Evolutionary conservation across 2,329 filamentous ascomycete genomes (phyloP).

Genomic region (Talaromyces atroroseus): DNA sequence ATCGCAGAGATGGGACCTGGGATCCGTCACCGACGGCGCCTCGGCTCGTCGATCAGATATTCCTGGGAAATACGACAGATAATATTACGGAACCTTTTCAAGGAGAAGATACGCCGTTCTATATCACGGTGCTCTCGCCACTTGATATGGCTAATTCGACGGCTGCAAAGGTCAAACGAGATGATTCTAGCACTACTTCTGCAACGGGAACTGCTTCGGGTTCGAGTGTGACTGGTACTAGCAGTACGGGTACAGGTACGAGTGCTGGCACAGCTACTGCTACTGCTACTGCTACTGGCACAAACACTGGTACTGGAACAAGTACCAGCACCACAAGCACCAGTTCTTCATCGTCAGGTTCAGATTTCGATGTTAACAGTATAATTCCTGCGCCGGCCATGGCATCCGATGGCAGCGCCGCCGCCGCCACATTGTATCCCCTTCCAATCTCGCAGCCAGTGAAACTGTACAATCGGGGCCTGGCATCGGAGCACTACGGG

Average conservation of each 20-base stretch:
- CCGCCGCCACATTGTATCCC: slow-evolving; percentile 66
- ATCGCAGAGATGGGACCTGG: slow-evolving; percentile 26
- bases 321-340: background rate
- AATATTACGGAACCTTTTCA: slow-evolving; percentile 64
- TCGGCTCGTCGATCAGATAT: slow-evolving; percentile 63
- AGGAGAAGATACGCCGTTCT: slow-evolving; percentile 85
- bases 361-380: slow-evolving; percentile 43
- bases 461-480: slow-evolving; percentile 75
- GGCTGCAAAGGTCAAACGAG: background rate
- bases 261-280: background rate
- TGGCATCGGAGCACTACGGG: slow-evolving; percentile 78
- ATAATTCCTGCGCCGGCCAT: slow-evolving; percentile 60
- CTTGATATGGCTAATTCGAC: slow-evolving; percentile 17
- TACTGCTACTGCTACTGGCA: background rate
- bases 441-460: slow-evolving; percentile 67
- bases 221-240: background rate
- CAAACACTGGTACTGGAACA: background rate
- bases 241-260: background rate
- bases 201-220: background rate
- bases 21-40: slow-evolving; percentile 40
- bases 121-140: slow-evolving; percentile 62
- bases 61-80: slow-evolving; percentile 83
- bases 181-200: background rate
- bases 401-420: slow-evolving; percentile 65
- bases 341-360: background rate